Percentiles rank a stretch among this genome's conserved stretches.
Conservation (phyloP, 2,329 filamentous ascomycete genomes). For the Colletotrichum salicis region DNA sequence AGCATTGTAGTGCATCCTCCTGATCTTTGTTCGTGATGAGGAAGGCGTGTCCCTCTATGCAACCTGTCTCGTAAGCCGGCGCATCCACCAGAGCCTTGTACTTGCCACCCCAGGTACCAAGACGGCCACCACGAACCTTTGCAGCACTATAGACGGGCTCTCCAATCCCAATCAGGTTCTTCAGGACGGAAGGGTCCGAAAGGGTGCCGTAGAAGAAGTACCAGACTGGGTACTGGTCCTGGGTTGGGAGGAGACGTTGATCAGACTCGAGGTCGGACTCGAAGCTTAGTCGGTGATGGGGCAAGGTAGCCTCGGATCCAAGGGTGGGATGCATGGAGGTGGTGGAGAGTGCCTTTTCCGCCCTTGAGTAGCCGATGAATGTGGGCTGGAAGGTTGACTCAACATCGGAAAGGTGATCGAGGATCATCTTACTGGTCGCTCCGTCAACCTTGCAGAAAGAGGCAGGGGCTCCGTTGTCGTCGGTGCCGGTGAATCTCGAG, state of each 20-base stretch:
- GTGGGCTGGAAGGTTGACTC: constrained; percentile 4
- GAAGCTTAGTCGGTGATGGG: constrained; percentile 38
- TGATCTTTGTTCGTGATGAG: neutral
- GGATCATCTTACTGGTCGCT: neutral
- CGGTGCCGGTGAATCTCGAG: neutral
- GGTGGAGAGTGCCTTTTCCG: constrained; percentile 29
- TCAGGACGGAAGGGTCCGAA: constrained; percentile 43
- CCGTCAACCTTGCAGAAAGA: neutral
- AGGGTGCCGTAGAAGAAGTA: constrained; percentile 57
- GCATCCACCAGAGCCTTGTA: constrained; percentile 52
- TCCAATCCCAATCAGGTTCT: constrained; percentile 43
- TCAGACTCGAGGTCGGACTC: constrained; percentile 1
- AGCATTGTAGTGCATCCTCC: neutral
- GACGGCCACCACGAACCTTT: constrained; percentile 41
- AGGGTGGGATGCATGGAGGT: constrained; percentile 34
- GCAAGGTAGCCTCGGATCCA: constrained; percentile 36
- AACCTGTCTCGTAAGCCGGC: neutral
- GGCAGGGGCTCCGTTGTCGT: neutral
- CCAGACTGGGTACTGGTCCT: constrained; percentile 45
- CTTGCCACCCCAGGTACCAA: constrained; percentile 50
- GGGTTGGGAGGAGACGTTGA: constrained; percentile 36
- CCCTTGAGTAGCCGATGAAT: constrained; percentile 30
- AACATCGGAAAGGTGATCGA: neutral
- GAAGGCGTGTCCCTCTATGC: neutral
- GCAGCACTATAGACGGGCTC: constrained; percentile 42